Evolutionary conservation across 768 basidiomycete species (phyloP).

Genomic region (Trametopsis cervina): DNA sequence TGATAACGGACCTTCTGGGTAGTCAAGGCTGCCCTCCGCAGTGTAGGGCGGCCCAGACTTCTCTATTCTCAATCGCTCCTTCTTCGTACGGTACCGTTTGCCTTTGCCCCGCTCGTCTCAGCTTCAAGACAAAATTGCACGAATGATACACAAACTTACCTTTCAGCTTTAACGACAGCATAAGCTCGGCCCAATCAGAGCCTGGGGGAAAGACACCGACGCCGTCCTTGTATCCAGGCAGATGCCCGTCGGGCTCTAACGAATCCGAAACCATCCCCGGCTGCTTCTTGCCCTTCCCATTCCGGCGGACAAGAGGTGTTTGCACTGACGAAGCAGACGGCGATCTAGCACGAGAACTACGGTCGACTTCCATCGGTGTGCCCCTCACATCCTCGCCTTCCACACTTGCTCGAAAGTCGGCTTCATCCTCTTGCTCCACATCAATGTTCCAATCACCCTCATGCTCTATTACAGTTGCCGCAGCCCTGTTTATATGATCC

Average conservation of each 20-base stretch:
- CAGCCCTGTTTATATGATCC: constrained; percentile 66
- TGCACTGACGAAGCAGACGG: constrained; percentile 19
- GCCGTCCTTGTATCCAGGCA: constrained; percentile 75
- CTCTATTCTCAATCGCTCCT: constrained; percentile 71
- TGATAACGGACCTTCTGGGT: constrained; percentile 49
- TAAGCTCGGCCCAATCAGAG: constrained; percentile 64
- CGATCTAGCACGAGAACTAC: constrained; percentile 26
- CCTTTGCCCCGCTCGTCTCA: too few species aligned
- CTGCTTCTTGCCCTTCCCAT: constrained; percentile 31
- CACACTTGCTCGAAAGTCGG: constrained; percentile 10
- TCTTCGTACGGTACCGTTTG: constrained; percentile 76
- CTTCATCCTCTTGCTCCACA: constrained; percentile 41
- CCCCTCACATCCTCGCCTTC: constrained; percentile 37
- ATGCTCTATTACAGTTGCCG: constrained; percentile 70
- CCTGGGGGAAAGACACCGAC: constrained; percentile 65
- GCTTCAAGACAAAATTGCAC: too few species aligned
- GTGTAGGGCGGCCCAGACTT: constrained; percentile 64
- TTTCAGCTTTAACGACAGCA: constrained; percentile 71
- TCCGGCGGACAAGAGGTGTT: constrained; percentile 10
- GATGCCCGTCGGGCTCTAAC: constrained; percentile 62
- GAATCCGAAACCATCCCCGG: constrained; percentile 37
- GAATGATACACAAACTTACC: constrained; percentile 31
- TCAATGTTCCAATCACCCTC: constrained; percentile 85
- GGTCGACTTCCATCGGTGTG: constrained; percentile 34
- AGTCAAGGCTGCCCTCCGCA: constrained; percentile 77